Evolutionary conservation across 225 moss, liverwort and hornwort species (phyloP), one percentile per base, ranked within the genome.

Genomic region (Polytrichum formosum): DNA sequence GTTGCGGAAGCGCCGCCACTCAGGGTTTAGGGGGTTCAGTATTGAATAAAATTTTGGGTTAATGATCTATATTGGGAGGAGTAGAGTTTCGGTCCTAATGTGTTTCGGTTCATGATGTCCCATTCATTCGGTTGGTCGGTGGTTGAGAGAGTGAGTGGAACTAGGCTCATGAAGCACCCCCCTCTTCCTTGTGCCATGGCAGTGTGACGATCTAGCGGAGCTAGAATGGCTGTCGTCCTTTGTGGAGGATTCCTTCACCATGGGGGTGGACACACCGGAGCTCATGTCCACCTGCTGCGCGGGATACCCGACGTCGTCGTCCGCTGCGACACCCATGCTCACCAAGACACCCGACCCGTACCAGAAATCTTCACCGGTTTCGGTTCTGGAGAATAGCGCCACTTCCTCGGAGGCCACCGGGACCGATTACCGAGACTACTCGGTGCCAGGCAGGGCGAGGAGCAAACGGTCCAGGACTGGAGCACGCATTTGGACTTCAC

Each of bases 191-290:
- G 8, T 22, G 56, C 30, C 2, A 30, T 58, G 72, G 70, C 97
- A 97, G 97, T 91, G 88, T 68, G 94, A 94, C 73, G 97, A 97
- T 69, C 82, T 97, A 25, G 91, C 87, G 53, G 93, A 94, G 76
- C 83, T 97, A 53, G 94, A 97, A 73, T 94, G 97, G 94, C 85
- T 92, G 16, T 97, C 97, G 1, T 91, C 91, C 25, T 97, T 94
- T 63, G 92, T 94, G n/a, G 94, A 97, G 18, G 94, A 94, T 67
- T 94, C 92, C 10, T 92, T 94, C 22, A 83, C 88, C 21, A 58
- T 58, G 58, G 58, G 58, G 21, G 85, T 75, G 5, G 83, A 83
- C 59, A 74, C 83, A 66, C 85, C 85, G 0, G 83, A 87, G 72
- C 76, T 75, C 6, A 72, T 72, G 62, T 86, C 86, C 0, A 22